phyloP scores from a whole-genome alignment of 1,139 yeast genomes.

The Nadsonia starkeyi-henricii region DNA sequence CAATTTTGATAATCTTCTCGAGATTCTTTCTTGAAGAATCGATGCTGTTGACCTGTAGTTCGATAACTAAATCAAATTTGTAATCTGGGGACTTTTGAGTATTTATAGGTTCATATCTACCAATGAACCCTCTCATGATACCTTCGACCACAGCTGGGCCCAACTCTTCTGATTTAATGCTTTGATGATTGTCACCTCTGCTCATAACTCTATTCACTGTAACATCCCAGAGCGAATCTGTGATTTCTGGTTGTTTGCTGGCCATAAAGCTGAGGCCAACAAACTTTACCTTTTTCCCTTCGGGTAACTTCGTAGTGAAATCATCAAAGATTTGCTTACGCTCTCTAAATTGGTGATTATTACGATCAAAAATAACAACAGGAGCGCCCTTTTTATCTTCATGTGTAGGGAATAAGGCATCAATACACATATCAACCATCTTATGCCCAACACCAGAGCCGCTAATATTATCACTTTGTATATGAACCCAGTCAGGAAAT shows the following conservation, averaged over 20 bases:
- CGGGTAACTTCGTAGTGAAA: slow-evolving; percentile 20
- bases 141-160: slow-evolving; percentile 35
- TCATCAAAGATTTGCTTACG: slow-evolving; percentile 52
- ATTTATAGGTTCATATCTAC: slow-evolving; percentile 50
- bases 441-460: slow-evolving; percentile 27
- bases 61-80: slow-evolving; percentile 49
- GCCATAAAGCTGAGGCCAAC: slow-evolving; percentile 62
- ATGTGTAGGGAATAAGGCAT: slow-evolving; percentile 7
- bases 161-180: slow-evolving; percentile 44
- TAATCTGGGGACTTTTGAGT: slow-evolving; percentile 42
- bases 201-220: slow-evolving; percentile 46
- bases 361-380: slow-evolving; percentile 68
- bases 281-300: slow-evolving; percentile 28
- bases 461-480: slow-evolving; percentile 73
- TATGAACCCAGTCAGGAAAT: slow-evolving; percentile 54
- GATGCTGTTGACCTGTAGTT: slow-evolving; percentile 30
- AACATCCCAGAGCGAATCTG: slow-evolving; percentile 22
- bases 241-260: slow-evolving; percentile 15
- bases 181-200: slow-evolving; percentile 87
- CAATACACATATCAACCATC: slow-evolving; percentile 37
- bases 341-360: slow-evolving; percentile 62
- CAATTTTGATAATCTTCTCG: slow-evolving; percentile 27
- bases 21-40: slow-evolving; percentile 45
- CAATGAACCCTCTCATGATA: slow-evolving; percentile 63
- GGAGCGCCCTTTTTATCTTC: slow-evolving; percentile 9